Percentiles rank a stretch among this genome's conserved stretches.
These are phyloP conservation scores for Lactuca sativa DNA, from an alignment of 129 eudicot species.

Conservation along the genomic window DNA sequence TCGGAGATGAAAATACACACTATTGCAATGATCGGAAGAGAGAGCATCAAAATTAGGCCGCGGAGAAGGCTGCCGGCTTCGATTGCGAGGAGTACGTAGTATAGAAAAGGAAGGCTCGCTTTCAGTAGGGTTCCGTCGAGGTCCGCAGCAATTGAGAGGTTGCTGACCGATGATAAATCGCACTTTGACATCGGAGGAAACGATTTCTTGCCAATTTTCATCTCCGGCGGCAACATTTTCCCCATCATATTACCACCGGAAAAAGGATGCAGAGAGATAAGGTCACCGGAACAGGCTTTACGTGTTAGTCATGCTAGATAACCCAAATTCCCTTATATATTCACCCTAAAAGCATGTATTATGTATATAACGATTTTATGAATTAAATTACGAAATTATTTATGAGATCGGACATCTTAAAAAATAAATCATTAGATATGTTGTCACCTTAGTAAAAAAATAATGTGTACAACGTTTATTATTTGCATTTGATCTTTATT, in stretches of 20 bases:
- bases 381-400: too few species aligned
- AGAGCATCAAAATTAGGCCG: conserved; percentile 56
- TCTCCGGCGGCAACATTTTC: conserved; percentile 37
- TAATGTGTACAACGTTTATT: too few species aligned
- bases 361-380: background rate
- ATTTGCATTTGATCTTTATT: too few species aligned
- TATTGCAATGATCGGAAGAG: conserved; percentile 59
- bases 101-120: conserved; percentile 72
- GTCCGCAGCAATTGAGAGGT: conserved; percentile 83
- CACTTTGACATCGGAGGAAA: conserved; percentile 63
- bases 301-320: background rate
- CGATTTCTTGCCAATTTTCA: conserved; percentile 26
- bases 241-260: background rate
- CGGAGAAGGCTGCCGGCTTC: conserved; percentile 94
- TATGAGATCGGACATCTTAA: too few species aligned
- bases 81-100: conserved; percentile 83
- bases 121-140: conserved; percentile 91
- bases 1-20: conserved; percentile 75
- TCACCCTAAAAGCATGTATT: background rate
- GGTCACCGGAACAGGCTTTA: conserved; percentile 13
- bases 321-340: background rate
- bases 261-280: background rate
- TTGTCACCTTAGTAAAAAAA: too few species aligned
- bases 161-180: conserved; percentile 44
- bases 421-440: too few species aligned